These are phyloP conservation scores for Erythrobasidium yunnanense DNA, from an alignment of 768 basidiomycete genomes.

Conservation along the genomic window DNA sequence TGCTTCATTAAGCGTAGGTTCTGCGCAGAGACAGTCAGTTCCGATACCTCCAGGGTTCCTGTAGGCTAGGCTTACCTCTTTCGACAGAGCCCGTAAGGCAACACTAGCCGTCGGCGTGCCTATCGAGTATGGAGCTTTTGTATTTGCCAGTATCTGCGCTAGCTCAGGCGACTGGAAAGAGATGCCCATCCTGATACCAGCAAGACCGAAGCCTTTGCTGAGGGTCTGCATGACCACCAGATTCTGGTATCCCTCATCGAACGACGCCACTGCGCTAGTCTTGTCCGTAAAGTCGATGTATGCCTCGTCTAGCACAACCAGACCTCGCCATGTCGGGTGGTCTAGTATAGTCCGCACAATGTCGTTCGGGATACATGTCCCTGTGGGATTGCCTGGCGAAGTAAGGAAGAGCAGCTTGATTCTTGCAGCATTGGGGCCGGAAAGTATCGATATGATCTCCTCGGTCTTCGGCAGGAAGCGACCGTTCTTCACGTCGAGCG, in stretches of 20 bases:
- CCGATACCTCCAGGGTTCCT: not conserved
- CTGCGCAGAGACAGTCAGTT: conserved; percentile 52
- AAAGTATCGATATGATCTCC: conserved; percentile 2
- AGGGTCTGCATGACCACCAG: conserved; percentile 91
- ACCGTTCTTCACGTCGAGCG: conserved; percentile 68
- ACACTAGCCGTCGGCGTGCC: conserved; percentile 77
- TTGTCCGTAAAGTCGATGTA: conserved; percentile 76
- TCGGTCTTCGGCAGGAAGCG: conserved; percentile 67
- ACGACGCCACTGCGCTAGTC: conserved; percentile 30
- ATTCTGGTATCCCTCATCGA: conserved; percentile 67
- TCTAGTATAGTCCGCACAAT: conserved; percentile 62
- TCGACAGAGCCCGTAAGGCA: conserved; percentile 65
- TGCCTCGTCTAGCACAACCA: conserved; percentile 90
- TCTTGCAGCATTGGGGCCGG: conserved; percentile 8
- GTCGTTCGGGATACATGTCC: conserved; percentile 65
- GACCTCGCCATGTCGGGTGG: conserved; percentile 71
- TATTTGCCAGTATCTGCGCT: conserved; percentile 80
- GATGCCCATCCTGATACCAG: conserved; percentile 87
- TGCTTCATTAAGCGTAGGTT: conserved; percentile 50
- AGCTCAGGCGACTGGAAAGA: conserved; percentile 80
- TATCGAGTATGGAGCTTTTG: conserved; percentile 96
- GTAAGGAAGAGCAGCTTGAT: conserved; percentile 91
- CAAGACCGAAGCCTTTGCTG: conserved; percentile 91
- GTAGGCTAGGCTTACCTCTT: conserved; percentile 36
- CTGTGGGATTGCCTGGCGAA: conserved; percentile 94